phyloP scores from a whole-genome alignment of 495 filamentous ascomycete genomes.

The Aspergillus diversus region DNA sequence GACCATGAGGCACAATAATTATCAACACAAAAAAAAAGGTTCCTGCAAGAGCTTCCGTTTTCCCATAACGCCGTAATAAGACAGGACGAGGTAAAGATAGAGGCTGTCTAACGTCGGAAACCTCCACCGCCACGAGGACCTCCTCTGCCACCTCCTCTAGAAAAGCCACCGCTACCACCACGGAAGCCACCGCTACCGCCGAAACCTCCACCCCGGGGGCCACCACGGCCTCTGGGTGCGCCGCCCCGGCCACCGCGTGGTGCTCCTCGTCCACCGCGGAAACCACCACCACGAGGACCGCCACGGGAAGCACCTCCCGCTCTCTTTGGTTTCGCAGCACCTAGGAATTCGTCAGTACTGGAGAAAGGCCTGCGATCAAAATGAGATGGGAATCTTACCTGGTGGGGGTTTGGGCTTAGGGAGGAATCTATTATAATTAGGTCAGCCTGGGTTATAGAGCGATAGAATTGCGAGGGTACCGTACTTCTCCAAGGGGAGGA shows the following conservation, averaged over 20 bases:
- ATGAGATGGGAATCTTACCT: conserved; percentile 52
- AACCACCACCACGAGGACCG: conserved; percentile 45
- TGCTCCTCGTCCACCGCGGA: conserved; percentile 41
- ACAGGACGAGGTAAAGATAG: conserved; percentile 41
- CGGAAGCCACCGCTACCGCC: conserved; percentile 30
- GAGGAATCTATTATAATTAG: conserved; percentile 64
- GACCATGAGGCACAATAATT: conserved; percentile 45
- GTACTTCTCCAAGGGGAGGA: conserved; percentile 86
- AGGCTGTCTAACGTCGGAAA: conserved; percentile 43
- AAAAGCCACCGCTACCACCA: conserved; percentile 29
- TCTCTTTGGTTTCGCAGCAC: conserved; percentile 61
- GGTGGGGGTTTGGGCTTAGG: conserved; percentile 89
- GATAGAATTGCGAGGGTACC: conserved; percentile 15
- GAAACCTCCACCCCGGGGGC: conserved; percentile 45
- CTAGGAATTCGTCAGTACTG: conserved; percentile 33
- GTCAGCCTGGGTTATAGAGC: conserved; percentile 13
- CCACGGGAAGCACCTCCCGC: conserved; percentile 59
- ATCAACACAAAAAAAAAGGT: conserved; percentile 41
- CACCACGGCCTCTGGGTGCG: conserved; percentile 48
- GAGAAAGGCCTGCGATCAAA: conserved; percentile 16
- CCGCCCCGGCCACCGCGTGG: conserved; percentile 45
- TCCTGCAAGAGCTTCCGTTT: conserved; percentile 53
- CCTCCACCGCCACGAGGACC: conserved; percentile 36
- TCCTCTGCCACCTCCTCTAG: conserved; percentile 35
- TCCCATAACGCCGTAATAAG: conserved; percentile 57